phyloP scores from a whole-genome alignment of 768 basidiomycete genomes.

The Naganishia vaughanmartiniae region DNA sequence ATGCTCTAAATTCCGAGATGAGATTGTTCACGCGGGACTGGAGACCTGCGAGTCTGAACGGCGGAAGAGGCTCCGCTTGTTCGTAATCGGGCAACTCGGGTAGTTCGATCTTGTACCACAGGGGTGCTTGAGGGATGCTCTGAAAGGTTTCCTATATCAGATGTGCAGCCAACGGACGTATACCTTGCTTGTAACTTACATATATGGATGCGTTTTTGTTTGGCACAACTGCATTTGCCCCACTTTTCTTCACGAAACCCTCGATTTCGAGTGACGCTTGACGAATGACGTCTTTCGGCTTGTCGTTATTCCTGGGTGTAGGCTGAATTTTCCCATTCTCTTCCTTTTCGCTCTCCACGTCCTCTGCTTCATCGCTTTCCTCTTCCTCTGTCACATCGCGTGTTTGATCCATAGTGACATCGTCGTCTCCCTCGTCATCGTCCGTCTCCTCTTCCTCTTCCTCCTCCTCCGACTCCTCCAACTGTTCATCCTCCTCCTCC shows the following conservation, averaged over 20 bases:
- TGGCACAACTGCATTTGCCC: constrained; percentile 13
- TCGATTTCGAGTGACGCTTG: constrained; percentile 17
- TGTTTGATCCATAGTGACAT: constrained; percentile 35
- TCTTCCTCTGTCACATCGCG: constrained; percentile 34
- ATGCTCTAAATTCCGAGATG: constrained; percentile 42
- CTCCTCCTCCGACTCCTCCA: constrained; percentile 56
- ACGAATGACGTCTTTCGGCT: not conserved
- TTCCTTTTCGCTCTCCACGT: constrained; percentile 39
- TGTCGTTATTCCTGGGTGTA: not conserved
- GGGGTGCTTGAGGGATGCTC: constrained; percentile 40
- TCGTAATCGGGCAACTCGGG: constrained; percentile 27
- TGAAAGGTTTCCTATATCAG: constrained; percentile 14
- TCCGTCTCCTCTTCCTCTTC: constrained; percentile 52
- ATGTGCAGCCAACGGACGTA: not conserved
- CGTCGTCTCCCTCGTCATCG: constrained; percentile 55
- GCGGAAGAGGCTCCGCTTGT: constrained; percentile 26
- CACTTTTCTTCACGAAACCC: constrained; percentile 28
- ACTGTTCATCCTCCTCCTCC: constrained; percentile 38
- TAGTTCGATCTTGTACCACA: constrained; percentile 37
- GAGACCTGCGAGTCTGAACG: constrained; percentile 29
- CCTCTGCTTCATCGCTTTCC: constrained; percentile 58
- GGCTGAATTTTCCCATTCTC: constrained; percentile 23
- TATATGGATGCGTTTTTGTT: constrained; percentile 22
- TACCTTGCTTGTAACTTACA: constrained; percentile 32
- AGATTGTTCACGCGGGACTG: constrained; percentile 33